Conservation (phyloP, 2,329 filamentous ascomycete genomes). For the Aspergillus melleus region DNA sequence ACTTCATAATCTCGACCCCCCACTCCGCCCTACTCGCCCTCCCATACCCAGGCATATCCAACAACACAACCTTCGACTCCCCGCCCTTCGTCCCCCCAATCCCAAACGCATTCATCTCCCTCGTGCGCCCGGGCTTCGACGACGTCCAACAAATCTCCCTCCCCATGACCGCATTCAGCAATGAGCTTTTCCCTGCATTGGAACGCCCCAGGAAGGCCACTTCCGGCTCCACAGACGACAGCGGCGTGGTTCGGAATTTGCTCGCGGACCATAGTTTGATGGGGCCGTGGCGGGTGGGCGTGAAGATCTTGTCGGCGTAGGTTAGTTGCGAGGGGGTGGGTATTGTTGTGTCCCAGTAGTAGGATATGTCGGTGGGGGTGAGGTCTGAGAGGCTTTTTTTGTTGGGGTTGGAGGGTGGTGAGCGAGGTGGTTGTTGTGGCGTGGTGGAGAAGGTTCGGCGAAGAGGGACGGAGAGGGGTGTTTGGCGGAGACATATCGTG, state of each 20-base stretch:
- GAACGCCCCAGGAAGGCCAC: conserved; percentile 68
- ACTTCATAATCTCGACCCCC: conserved; percentile 69
- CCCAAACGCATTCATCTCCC: conserved; percentile 66
- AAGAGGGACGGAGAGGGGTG: not conserved
- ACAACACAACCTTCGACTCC: conserved; percentile 54
- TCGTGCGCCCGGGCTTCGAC: conserved; percentile 61
- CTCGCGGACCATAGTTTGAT: conserved; percentile 60
- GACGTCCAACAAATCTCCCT: conserved; percentile 56
- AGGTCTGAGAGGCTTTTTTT: conserved; percentile 33
- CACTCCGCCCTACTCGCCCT: conserved; percentile 61
- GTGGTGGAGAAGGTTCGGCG: conserved; percentile 12
- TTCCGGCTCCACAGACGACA: conserved; percentile 56
- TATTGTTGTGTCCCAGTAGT: conserved; percentile 53
- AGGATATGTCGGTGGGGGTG: conserved; percentile 37
- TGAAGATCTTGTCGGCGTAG: conserved; percentile 50
- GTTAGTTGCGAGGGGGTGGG: conserved; percentile 47
- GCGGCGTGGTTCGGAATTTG: conserved; percentile 61
- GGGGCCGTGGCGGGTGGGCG: conserved; percentile 47
- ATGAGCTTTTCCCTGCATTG: conserved; percentile 68
- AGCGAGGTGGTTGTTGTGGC: conserved; percentile 7
- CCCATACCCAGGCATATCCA: conserved; percentile 74
- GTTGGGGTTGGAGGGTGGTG: conserved; percentile 18
- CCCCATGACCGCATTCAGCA: conserved; percentile 65
- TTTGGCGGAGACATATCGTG: conserved; percentile 2
- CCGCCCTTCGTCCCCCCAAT: conserved; percentile 52